Evolutionary conservation across 2,329 filamentous ascomycete genomes (phyloP), one percentile per base, ranked within the genome.

Genomic region (Microascus cirrosus): DNA sequence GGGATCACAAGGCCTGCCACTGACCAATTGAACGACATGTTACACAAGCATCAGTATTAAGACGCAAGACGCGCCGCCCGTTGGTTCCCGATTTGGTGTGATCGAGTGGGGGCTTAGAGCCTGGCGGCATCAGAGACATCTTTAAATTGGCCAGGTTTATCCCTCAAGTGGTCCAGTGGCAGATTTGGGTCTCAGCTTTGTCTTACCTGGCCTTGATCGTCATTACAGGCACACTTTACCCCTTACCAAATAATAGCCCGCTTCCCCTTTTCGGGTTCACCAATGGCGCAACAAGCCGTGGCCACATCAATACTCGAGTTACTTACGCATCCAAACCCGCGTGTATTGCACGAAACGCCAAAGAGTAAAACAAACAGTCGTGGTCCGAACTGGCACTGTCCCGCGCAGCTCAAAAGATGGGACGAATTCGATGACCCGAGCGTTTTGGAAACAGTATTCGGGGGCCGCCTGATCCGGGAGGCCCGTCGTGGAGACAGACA

Each of bases 281-380:
- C 6, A 50, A 50, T 50, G 45, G 20, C 45, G 45, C 45, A 50
- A 50, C 45, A 50, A 50, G 32, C 42, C 8, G 13, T 52, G 15
- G 59, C 61, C 24, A 61, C 58, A 24, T 62, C 61, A 53, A 59
- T 61, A 22, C 54, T 62, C 13, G 59, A 62, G 54, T 36, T 61
- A 11, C 59, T 62, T 12, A 62, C 61, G 22, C 53, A 59, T 11
- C 57, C 57, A 34, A 61, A 61, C 32, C 60, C 60, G 10, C 15
- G 48, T 22, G 35, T 62, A 11, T 24, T 35, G 20, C 59, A 61
- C 39, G 10, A 10, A 25, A 25, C 18, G 12, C 45, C 53, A n/a
- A 57, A 52, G 13, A 54, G 48, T 53, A 62, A 58, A 12, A 62
- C 59, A 39, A 59, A 59, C 20, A 52, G 59, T 8, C 56, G 32